Percentiles rank a stretch among this genome's conserved stretches.
Evolutionary conservation across 345 rosid species (phyloP).

Genomic region (Salix dunnii): DNA sequence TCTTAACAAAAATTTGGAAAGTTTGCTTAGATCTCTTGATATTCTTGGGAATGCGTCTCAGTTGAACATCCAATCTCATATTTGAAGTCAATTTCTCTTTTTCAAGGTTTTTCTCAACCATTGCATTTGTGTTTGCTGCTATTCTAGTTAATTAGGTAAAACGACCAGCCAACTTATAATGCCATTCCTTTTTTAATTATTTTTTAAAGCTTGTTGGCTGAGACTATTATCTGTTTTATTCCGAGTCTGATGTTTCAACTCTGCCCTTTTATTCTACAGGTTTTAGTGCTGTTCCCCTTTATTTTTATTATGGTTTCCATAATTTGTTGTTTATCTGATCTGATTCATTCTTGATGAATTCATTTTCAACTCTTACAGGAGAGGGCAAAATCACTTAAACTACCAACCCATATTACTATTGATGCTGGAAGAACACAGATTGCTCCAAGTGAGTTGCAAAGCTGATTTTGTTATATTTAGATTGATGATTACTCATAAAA

Average conservation of each 20-base stretch:
- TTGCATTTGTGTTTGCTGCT: neutral
- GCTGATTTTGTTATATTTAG: conserved; percentile 1
- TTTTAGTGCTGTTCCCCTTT: neutral
- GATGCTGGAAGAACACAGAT: conserved; percentile 99
- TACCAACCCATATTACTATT: conserved; percentile 91
- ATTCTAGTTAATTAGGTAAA: neutral
- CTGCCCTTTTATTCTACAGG: neutral
- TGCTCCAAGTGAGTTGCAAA: conserved; percentile 82
- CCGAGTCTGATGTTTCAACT: neutral
- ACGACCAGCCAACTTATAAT: neutral
- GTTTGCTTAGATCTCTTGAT: neutral
- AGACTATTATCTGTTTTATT: neutral
- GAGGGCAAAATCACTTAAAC: conserved; percentile 74
- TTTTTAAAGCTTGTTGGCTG: neutral
- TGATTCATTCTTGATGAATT: neutral
- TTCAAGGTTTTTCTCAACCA: neutral
- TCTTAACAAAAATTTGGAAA: neutral
- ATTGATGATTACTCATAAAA: neutral
- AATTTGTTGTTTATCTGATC: conserved; percentile 1
- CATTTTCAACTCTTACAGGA: conserved; percentile 48
- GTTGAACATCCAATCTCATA: neutral
- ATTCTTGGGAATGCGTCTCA: neutral
- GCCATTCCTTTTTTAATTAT: neutral
- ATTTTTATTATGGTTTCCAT: neutral
- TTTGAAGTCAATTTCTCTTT: neutral